Conservation (phyloP, 495 filamentous ascomycete genomes). For the Aspergillus wentii region DNA sequence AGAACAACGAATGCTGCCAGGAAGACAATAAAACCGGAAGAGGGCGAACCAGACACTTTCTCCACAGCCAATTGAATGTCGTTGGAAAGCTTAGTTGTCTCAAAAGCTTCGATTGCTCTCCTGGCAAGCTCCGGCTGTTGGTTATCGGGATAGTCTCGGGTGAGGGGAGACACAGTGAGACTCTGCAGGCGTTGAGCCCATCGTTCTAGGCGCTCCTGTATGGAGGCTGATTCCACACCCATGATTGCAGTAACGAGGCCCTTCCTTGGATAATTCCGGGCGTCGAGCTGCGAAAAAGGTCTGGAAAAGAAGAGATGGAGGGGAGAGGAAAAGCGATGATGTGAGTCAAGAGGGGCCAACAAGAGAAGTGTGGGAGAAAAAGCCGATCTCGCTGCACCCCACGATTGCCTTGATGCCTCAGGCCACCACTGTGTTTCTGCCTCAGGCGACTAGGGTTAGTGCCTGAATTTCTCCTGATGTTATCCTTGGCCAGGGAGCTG, state of each 20-base stretch:
- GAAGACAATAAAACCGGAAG: conserved; percentile 42
- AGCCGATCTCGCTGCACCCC: conserved; percentile 15
- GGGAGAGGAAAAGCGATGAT: not conserved
- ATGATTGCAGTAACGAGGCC: conserved; percentile 25
- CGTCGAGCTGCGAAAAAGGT: conserved; percentile 8
- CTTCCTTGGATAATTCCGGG: conserved; percentile 12
- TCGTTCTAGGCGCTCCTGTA: conserved; percentile 42
- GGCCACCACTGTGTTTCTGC: conserved; percentile 1
- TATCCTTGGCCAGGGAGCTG: too few species aligned
- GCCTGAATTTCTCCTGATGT: too few species aligned
- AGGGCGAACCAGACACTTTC: conserved; percentile 34
- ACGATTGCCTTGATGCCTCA: conserved; percentile 5
- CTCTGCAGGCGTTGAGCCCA: conserved; percentile 45
- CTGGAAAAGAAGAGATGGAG: conserved; percentile 8
- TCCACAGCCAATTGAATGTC: conserved; percentile 32
- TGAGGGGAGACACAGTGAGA: conserved; percentile 45
- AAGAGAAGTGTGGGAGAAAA: conserved; percentile 6
- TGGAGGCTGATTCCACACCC: conserved; percentile 29
- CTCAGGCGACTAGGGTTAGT: not conserved
- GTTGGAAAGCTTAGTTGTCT: conserved; percentile 36
- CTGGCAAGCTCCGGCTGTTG: conserved; percentile 28
- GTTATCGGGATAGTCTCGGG: conserved; percentile 46
- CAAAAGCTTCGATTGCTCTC: conserved; percentile 45
- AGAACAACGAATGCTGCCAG: conserved; percentile 43
- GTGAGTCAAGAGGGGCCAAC: conserved; percentile 13